Base-by-base conservation (phyloP, 1,139 yeast species). In the Candida sanyaensis region DNA sequence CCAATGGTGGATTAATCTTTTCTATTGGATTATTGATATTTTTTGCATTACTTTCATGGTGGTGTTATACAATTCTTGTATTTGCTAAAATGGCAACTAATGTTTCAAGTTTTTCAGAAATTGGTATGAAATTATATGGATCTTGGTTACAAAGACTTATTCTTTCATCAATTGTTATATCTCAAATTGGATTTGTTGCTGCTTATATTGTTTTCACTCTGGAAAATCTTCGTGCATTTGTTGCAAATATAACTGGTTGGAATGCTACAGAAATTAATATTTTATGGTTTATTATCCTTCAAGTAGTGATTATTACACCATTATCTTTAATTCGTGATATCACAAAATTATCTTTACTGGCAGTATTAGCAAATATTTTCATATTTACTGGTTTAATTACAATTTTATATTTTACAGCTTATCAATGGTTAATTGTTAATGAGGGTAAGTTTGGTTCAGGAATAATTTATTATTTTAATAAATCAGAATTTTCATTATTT, bases 201-300 rank as follows among this genome's bases (percentile, higher is more conserved):
- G 96, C 97, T 0, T 93, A 93, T 65, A 87, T 90, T 51, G 96
- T 93, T 3, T 93, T 93, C 67, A 93, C 96, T 0, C 89, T 96
- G 1, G 96, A 92, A 52, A 93, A 90, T 65, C 65, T 92, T 42
- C 81, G 84, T 52, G 93, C 81, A 13, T 86, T 87, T 56, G 51
- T 80, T 2, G 58, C 58, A 7, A 84, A 83, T 58, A 70, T 80
- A 1, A 66, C 78, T 23, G 64, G 68, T 2, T 58, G 69, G 36
- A 64, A 73, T 3, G 51, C 73, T 0, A 52, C 54, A 11, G 59
- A 61, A 30, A 52, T 71, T 34, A 61, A 61, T 39, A 62, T 68
- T 23, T 48, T 58, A 28, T 66, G 83, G 59, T 82, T 85, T 55
- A 88, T 93, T 44, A 55, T 82, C 26, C 59, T 80, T 11, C 97